Evolutionary conservation across 2,329 filamentous ascomycete species (phyloP).

Genomic region (Colletotrichum euphorbiae): DNA sequence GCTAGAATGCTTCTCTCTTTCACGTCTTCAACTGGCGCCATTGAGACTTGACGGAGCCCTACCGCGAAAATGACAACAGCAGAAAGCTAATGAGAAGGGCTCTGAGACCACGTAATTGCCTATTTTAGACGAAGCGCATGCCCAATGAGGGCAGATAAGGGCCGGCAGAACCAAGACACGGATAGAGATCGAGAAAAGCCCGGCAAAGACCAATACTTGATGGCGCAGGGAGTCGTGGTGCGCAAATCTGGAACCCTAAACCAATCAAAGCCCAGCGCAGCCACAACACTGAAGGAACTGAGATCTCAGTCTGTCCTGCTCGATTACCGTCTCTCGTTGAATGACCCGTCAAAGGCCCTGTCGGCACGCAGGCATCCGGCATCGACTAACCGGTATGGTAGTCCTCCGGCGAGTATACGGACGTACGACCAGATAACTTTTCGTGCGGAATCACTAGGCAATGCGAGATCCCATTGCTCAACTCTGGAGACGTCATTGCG

Average conservation of each 20-base stretch:
- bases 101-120: too few relatives aligned
- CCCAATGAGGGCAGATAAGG: background rate
- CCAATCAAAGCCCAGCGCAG: slow-evolving; percentile 12
- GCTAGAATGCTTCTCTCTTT: too few relatives aligned
- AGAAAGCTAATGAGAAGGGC: too few relatives aligned
- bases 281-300: slow-evolving; percentile 16
- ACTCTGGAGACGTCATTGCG: background rate
- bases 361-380: background rate
- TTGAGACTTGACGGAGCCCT: too few relatives aligned
- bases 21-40: too few relatives aligned
- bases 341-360: background rate
- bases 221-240: background rate
- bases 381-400: background rate
- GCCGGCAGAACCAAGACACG: background rate
- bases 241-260: background rate
- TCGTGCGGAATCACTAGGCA: background rate
- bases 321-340: background rate
- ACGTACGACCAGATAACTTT: slow-evolving; percentile 16
- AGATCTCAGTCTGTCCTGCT: slow-evolving; percentile 4
- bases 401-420: slow-evolving; percentile 5
- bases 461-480: too few relatives aligned
- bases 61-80: too few relatives aligned
- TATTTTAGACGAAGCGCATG: too few relatives aligned
- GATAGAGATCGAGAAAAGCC: background rate
- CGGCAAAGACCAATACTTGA: slow-evolving; percentile 15